A percentile compares a stretch with the other conserved stretches of the same genome.
Evolutionary conservation across 345 rosid genomes (phyloP).

Genomic region (Eutrema yunnanense): DNA sequence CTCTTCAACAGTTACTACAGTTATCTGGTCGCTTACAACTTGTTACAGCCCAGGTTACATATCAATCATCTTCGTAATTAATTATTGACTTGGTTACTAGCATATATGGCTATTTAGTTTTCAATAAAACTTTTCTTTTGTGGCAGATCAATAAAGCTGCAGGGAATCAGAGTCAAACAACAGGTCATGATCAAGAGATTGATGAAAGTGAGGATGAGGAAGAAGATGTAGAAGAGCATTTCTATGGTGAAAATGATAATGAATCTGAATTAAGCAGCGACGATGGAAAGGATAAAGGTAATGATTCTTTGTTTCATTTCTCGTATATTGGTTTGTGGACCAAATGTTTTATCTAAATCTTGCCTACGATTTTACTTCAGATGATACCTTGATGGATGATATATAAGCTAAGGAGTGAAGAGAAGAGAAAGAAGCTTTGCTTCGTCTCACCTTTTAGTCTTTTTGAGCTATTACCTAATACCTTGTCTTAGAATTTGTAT

Average conservation of each 20-base stretch:
- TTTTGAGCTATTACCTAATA: background rate
- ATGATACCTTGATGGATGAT: slow-evolving; percentile 25
- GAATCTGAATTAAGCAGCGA: slow-evolving; percentile 77
- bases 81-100: background rate
- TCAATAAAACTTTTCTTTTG: background rate
- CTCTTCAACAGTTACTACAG: slow-evolving; percentile 63
- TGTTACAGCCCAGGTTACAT: slow-evolving; percentile 65
- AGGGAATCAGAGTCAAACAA: slow-evolving; percentile 28
- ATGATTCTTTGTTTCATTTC: background rate
- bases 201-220: slow-evolving; percentile 55
- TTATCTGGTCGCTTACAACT: slow-evolving; percentile 84
- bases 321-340: background rate
- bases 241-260: slow-evolving; percentile 55
- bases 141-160: slow-evolving; percentile 65
- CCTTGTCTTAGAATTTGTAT: slow-evolving; percentile 1
- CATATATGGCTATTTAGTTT: background rate
- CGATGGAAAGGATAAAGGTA: slow-evolving; percentile 33
- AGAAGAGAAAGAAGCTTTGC: background rate
- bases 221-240: slow-evolving; percentile 56
- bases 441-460: background rate
- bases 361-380: slow-evolving; percentile 13
- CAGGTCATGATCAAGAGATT: slow-evolving; percentile 26
- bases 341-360: background rate
- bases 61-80: background rate
- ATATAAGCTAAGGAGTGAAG: slow-evolving; percentile 7